Evolutionary conservation across 345 rosid species (phyloP).

Genomic region (Sisymbrium irio): DNA sequence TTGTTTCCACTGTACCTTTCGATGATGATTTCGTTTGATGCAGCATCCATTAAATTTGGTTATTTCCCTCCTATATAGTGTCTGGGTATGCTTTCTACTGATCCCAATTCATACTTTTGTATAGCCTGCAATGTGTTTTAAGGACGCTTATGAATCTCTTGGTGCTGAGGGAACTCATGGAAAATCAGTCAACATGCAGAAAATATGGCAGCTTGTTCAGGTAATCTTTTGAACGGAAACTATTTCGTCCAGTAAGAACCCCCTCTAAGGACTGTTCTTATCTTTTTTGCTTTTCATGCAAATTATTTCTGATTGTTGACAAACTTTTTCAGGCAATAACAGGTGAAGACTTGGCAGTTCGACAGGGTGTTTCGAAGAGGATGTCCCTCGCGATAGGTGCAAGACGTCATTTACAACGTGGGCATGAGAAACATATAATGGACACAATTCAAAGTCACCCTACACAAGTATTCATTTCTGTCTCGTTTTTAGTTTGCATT

Average conservation of each 20-base stretch:
- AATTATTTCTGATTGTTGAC: conserved; percentile 26
- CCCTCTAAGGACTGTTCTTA: conserved; percentile 8
- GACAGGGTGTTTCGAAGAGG: conserved; percentile 61
- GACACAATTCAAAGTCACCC: conserved; percentile 96
- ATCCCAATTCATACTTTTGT: conserved; percentile 19
- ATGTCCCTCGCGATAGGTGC: conserved; percentile 87
- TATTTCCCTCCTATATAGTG: background rate
- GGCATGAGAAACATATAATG: conserved; percentile 90
- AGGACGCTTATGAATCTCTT: conserved; percentile 73
- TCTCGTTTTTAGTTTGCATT: background rate
- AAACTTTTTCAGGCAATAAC: conserved; percentile 56
- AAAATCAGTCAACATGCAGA: conserved; percentile 89
- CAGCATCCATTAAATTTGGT: background rate
- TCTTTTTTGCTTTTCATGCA: conserved; percentile 1
- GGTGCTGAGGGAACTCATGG: conserved; percentile 70
- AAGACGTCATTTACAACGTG: conserved; percentile 81
- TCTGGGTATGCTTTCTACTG: conserved; percentile 18
- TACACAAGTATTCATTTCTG: conserved; percentile 61
- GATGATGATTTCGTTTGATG: conserved; percentile 6
- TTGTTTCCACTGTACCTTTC: conserved; percentile 3
- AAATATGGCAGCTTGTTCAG: conserved; percentile 98
- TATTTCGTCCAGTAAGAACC: background rate
- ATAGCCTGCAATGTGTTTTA: conserved; percentile 84
- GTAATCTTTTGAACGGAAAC: conserved; percentile 33
- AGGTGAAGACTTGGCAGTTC: conserved; percentile 65